A percentile compares a stretch with the other conserved stretches of the same genome.
Evolutionary conservation across 2,329 filamentous ascomycete species (phyloP).

Genomic region (Exophiala dermatitidis): DNA sequence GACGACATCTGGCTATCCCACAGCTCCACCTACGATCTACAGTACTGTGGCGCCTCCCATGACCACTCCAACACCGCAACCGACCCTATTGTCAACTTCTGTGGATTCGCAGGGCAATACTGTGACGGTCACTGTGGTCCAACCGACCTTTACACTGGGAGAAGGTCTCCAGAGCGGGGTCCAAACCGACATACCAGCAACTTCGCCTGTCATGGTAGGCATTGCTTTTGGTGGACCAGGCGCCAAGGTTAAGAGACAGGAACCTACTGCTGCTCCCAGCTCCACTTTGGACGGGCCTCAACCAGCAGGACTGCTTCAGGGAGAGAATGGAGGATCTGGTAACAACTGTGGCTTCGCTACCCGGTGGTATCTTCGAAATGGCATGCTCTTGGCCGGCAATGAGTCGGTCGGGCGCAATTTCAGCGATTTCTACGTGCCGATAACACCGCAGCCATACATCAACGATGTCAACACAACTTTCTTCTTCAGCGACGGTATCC

Average conservation of each 20-base stretch:
- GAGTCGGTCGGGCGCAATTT: slow-evolving; percentile 19
- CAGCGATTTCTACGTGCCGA: slow-evolving; percentile 11
- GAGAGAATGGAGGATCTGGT: slow-evolving; percentile 10
- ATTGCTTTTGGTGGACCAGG: slow-evolving; percentile 6
- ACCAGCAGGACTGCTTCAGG: slow-evolving; percentile 7
- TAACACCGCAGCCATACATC: slow-evolving; percentile 8
- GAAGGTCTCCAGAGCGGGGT: slow-evolving; percentile 20
- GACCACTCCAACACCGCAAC: slow-evolving; percentile 9
- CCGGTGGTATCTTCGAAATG: slow-evolving; percentile 14
- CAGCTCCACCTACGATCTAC: slow-evolving; percentile 9
- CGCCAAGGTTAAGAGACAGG: slow-evolving; percentile 16
- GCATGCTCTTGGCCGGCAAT: slow-evolving; percentile 12
- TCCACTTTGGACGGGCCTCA: neutral
- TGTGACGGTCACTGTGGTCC: slow-evolving; percentile 8
- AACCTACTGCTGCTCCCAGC: neutral
- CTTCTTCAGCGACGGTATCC: slow-evolving; percentile 20
- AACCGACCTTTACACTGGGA: slow-evolving; percentile 16
- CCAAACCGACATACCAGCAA: slow-evolving; percentile 13
- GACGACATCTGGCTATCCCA: slow-evolving; percentile 1
- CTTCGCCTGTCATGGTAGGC: slow-evolving; percentile 14
- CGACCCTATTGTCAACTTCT: slow-evolving; percentile 8
- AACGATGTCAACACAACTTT: slow-evolving; percentile 19
- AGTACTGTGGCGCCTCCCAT: slow-evolving; percentile 9
- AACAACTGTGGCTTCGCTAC: slow-evolving; percentile 17
- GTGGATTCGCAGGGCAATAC: slow-evolving; percentile 15